phyloP scores from a whole-genome alignment of 176 grass and related monocot species.

The Dendrocalamus sinicus region DNA sequence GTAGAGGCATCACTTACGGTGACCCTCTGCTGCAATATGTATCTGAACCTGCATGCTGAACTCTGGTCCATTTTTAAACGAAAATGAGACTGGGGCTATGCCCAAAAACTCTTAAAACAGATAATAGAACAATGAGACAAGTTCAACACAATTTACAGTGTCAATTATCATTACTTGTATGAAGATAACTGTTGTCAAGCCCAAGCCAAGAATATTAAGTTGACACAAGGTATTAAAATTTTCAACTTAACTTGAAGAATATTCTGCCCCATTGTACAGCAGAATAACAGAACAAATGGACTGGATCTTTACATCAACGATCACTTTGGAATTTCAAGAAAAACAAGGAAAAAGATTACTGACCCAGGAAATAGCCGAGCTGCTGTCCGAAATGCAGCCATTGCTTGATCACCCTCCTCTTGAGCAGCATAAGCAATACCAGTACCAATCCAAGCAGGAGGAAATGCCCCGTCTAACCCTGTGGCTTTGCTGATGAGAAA shows the following conservation, averaged over 20 bases:
- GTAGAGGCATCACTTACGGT: neutral
- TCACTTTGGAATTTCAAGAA: constrained; percentile 7
- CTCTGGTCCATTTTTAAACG: neutral
- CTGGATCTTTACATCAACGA: constrained; percentile 25
- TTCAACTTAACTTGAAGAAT: neutral
- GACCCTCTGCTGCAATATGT: neutral
- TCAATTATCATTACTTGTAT: constrained; percentile 16
- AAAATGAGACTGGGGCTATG: neutral
- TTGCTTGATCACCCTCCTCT: constrained; percentile 93
- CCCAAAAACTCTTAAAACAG: neutral
- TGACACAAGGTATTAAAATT: neutral
- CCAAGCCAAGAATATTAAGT: constrained; percentile 19
- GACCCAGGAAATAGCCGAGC: constrained; percentile 98
- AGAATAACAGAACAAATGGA: constrained; percentile 9
- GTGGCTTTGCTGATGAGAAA: constrained; percentile 79
- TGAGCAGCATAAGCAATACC: constrained; percentile 94
- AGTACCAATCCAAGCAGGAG: constrained; percentile 92
- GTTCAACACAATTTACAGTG: constrained; percentile 15
- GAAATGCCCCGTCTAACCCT: constrained; percentile 82
- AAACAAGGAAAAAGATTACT: constrained; percentile 33
- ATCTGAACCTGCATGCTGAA: neutral
- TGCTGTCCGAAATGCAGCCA: constrained; percentile 89
- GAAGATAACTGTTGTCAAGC: constrained; percentile 3
- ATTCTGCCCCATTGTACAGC: neutral
- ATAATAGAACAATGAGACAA: constrained; percentile 26